Conservation (phyloP, 441 rosid species). For the Erodium trifolium region DNA sequence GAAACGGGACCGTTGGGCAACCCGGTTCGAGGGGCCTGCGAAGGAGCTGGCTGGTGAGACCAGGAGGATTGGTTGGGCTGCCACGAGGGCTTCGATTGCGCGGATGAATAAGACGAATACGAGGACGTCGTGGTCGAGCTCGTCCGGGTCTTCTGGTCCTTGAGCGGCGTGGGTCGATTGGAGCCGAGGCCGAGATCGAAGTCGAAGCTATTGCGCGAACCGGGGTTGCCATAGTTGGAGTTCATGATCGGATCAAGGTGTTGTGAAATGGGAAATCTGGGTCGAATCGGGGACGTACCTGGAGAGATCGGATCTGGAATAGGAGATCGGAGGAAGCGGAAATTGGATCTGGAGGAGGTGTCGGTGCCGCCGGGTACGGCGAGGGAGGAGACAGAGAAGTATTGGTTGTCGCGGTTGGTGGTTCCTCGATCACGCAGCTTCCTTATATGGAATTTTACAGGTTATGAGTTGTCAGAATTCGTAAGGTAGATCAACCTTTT, state of each 20-base stretch:
- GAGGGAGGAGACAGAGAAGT: not conserved
- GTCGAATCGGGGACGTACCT: not conserved
- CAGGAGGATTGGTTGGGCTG: slow-evolving; percentile 71
- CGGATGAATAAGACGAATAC: too few species aligned
- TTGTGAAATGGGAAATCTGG: not conserved
- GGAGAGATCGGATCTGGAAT: not conserved
- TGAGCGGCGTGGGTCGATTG: slow-evolving; percentile 42
- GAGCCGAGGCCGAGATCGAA: slow-evolving; percentile 61
- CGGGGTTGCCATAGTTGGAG: slow-evolving; percentile 38
- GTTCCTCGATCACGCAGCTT: not conserved
- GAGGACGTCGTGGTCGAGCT: slow-evolving; percentile 41
- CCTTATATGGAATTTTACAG: not conserved
- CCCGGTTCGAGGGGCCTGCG: slow-evolving; percentile 22
- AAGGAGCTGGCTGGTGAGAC: slow-evolving; percentile 73
- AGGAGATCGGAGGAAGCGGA: too few species aligned
- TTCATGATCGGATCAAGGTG: slow-evolving; percentile 31
- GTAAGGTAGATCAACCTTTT: too few species aligned
- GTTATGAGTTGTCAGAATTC: too few species aligned
- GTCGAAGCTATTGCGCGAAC: slow-evolving; percentile 47
- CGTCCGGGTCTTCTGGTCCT: slow-evolving; percentile 54
- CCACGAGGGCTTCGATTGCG: slow-evolving; percentile 40
- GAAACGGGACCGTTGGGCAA: slow-evolving; percentile 48
- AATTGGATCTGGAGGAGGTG: slow-evolving; percentile 4
- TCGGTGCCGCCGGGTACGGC: not conserved
- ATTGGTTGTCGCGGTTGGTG: not conserved